These are phyloP conservation scores for Glaciozyma antarctica DNA, from an alignment of 768 basidiomycete genomes.

Conservation along the genomic window DNA sequence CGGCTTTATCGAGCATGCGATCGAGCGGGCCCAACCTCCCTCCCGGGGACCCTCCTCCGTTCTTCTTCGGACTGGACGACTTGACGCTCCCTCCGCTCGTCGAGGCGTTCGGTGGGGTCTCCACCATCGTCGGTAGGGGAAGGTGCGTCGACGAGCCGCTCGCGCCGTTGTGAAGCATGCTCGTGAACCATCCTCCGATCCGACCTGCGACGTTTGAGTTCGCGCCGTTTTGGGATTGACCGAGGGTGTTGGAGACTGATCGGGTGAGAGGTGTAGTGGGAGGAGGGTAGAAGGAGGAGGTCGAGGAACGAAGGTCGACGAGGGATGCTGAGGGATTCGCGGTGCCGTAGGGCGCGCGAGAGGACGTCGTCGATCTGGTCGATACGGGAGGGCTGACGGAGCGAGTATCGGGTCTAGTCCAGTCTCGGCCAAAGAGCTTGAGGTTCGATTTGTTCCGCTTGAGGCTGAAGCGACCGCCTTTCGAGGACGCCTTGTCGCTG, in stretches of 20 bases:
- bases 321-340: background rate
- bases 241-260: background rate
- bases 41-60: background rate
- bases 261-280: background rate
- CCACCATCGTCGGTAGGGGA: background rate
- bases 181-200: slow-evolving; percentile 30
- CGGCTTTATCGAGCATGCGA: slow-evolving; percentile 70
- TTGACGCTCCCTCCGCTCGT: background rate
- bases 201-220: slow-evolving; percentile 5
- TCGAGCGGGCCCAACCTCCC: slow-evolving; percentile 41
- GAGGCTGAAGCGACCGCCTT: background rate
- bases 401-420: too few relatives aligned
- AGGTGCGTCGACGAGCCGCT: slow-evolving; percentile 8
- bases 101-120: too few relatives aligned
- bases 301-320: background rate
- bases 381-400: background rate
- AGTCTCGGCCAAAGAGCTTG: background rate
- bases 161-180: slow-evolving; percentile 14
- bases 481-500: too few relatives aligned
- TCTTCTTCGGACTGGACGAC: slow-evolving; percentile 14
- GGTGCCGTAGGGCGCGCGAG: background rate
- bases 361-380: background rate
- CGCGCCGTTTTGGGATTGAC: background rate
- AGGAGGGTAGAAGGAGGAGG: background rate
- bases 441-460: background rate